Percentiles rank a stretch among this genome's conserved stretches.
phyloP scores from a whole-genome alignment of 1,139 yeast species.

The Kazachstania sp. region DNA sequence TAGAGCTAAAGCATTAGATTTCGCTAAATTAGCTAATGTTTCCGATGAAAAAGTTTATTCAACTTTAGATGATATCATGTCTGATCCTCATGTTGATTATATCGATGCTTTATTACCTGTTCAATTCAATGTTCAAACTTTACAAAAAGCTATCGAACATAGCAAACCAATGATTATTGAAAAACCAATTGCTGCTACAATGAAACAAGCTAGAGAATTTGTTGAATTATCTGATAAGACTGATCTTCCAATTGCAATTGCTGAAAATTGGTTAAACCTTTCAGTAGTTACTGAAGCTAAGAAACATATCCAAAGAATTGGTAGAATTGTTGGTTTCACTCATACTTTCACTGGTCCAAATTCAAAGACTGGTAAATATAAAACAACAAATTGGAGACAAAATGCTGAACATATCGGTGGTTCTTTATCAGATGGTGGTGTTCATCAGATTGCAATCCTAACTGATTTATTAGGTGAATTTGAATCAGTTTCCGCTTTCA shows the following conservation, averaged over 20 bases:
- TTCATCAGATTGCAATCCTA: conserved; percentile 80
- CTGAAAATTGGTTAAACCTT: conserved; percentile 79
- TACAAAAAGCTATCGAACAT: conserved; percentile 50
- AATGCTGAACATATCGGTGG: conserved; percentile 91
- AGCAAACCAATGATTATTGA: conserved; percentile 75
- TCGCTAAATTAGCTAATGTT: conserved; percentile 58
- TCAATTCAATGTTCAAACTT: conserved; percentile 60
- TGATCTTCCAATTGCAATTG: conserved; percentile 60
- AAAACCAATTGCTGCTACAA: conserved; percentile 84
- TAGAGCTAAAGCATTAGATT: conserved; percentile 65
- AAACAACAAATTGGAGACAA: conserved; percentile 73
- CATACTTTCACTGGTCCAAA: conserved; percentile 79
- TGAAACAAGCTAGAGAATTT: conserved; percentile 70
- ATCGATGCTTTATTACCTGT: conserved; percentile 85
- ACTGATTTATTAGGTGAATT: conserved; percentile 74
- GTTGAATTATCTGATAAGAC: conserved; percentile 54
- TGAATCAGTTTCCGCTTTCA: conserved; percentile 57
- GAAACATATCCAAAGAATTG: conserved; percentile 60
- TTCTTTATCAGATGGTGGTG: conserved; percentile 87
- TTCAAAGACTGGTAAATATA: conserved; percentile 53
- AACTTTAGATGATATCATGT: conserved; percentile 55
- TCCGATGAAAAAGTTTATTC: conserved; percentile 49
- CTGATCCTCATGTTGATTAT: conserved; percentile 56
- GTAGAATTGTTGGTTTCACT: conserved; percentile 63
- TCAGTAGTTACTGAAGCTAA: conserved; percentile 46